Evolutionary conservation across 2,329 filamentous ascomycete species (phyloP), one percentile per base, ranked within the genome.

Genomic region (Eutypa lata): DNA sequence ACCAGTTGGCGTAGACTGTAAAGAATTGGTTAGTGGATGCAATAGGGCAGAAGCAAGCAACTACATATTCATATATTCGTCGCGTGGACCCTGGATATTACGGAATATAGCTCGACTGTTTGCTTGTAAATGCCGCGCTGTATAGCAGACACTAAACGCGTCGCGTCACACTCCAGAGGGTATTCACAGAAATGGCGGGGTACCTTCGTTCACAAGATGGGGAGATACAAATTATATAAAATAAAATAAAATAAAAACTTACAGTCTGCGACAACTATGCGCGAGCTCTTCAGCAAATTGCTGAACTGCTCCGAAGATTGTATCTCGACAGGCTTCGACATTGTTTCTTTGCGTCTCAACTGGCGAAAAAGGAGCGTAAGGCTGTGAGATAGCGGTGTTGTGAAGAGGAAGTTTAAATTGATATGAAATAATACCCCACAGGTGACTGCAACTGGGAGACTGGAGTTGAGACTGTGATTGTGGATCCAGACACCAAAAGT

Each of bases 221-320:
- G 26, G 26, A 31, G 26, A 5, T 10, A n/a, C n/a, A n/a, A n/a
- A n/a, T n/a, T n/a, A n/a, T n/a, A n/a, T 35, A 14, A 35, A 35
- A 14, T 7, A 35, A 24, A 47, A 31, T 28, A 45, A 49, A 43
- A 49, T 47, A 55, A 53, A 52, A 55, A 79, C 90, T 81, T 77
- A 96, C 91, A 97, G 74, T 96, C 90, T 65, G 88, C 86, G 51
- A 97, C 87, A 42, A 97, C 90, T 54, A 96, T 83, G 60, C 82
- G 84, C 33, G 89, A 91, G 51, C 81, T 84, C 56, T 81, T 81
- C 56, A 96, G 79, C 55, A 94, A 73, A 31, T 75, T 73, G 62
- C 78, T 80, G 64, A 95, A 87, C 66, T 93, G 85, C 64, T 77
- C 76, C 22, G 73, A 67, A 1, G 82, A 85, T 57, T 73, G 70